Conservation (phyloP, 2,329 filamentous ascomycete genomes). For the Neopestalotiopsis sp. region DNA sequence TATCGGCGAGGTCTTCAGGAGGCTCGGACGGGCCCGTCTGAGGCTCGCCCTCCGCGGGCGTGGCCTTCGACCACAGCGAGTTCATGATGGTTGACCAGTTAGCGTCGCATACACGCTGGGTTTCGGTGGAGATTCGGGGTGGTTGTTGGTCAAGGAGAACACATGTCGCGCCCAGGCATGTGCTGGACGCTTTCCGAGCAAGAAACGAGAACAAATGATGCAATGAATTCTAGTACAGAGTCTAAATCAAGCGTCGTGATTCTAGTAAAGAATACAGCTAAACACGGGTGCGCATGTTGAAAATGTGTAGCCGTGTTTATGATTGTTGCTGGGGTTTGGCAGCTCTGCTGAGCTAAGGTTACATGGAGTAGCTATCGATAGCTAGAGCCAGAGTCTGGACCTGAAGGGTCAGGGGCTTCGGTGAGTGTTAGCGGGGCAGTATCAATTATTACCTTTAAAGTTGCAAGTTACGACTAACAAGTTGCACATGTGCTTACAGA, state of each 20-base stretch:
- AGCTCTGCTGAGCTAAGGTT: constrained; percentile 1
- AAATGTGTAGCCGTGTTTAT: not conserved
- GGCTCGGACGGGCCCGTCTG: constrained; percentile 33
- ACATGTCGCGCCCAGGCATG: not conserved
- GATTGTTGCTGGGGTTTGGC: not conserved
- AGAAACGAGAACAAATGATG: not conserved
- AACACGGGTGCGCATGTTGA: not conserved
- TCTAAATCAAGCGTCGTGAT: not conserved
- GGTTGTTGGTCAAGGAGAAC: not conserved
- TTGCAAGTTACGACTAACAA: too few relatives aligned
- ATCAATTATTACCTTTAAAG: not conserved
- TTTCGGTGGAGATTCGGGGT: constrained; percentile 7
- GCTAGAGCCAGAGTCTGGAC: not conserved
- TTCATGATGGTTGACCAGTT: constrained; percentile 44
- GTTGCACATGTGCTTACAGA: too few relatives aligned
- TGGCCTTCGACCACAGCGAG: constrained; percentile 48
- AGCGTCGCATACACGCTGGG: constrained; percentile 3
- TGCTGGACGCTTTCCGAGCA: not conserved
- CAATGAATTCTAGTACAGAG: not conserved
- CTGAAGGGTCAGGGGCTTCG: not conserved
- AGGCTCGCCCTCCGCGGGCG: constrained; percentile 28
- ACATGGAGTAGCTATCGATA: constrained; percentile 5
- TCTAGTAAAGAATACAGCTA: not conserved
- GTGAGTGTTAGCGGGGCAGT: not conserved
- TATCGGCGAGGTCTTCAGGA: constrained; percentile 38